These are phyloP conservation scores for Anisodus tanguticus DNA, from an alignment of 257 asterid genomes.

Conservation along the genomic window DNA sequence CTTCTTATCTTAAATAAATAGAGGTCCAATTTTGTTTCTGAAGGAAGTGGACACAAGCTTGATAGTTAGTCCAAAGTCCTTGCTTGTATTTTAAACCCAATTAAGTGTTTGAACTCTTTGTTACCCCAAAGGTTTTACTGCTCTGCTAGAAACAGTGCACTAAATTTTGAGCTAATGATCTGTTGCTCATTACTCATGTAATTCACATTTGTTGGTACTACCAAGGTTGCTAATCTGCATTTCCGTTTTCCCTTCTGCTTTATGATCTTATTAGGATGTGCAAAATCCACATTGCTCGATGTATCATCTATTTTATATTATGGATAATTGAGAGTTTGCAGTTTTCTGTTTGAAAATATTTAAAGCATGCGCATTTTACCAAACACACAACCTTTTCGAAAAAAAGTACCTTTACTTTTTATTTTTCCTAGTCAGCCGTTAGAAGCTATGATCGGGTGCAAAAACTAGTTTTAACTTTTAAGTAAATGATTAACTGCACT, in stretches of 20 bases:
- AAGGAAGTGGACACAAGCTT: background rate
- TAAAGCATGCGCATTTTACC: background rate
- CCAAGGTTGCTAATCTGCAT: background rate
- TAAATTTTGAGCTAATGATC: background rate
- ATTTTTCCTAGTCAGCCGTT: background rate
- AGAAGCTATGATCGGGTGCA: background rate
- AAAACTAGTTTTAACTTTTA: background rate
- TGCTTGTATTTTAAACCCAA: background rate
- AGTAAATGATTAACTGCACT: background rate
- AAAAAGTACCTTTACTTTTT: background rate
- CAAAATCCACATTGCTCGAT: background rate
- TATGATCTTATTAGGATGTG: background rate
- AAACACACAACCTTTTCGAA: background rate
- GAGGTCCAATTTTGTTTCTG: background rate
- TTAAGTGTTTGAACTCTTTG: background rate
- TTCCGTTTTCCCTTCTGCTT: background rate
- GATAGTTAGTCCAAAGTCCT: background rate
- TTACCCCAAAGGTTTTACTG: background rate
- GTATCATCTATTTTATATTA: background rate
- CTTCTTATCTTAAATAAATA: background rate
- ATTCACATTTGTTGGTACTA: background rate
- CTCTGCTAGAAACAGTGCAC: background rate
- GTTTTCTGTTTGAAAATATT: background rate
- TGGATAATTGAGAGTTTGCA: background rate
- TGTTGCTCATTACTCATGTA: background rate